Evolutionary conservation across 345 rosid species (phyloP), one percentile per base, ranked within the genome.

Genomic region (sweet orange (Citrus sinensis)): DNA sequence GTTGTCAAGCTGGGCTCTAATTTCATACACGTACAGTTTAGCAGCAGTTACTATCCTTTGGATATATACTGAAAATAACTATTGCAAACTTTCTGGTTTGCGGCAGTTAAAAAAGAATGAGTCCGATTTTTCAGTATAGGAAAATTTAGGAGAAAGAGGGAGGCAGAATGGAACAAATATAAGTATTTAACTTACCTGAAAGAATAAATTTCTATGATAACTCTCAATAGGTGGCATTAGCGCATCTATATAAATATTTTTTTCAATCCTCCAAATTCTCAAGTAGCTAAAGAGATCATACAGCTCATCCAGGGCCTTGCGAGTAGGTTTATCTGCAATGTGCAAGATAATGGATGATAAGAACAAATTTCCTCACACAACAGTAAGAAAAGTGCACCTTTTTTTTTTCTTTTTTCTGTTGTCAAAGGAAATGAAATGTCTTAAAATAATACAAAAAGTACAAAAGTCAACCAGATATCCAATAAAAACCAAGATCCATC

Each of bases 261-360:
- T 85, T 78, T 91, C 94, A 72, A 95, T 91, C 84, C 80, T 89
- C 99, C 98, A 95, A 55, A 90, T 87, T 86, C 90, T 93, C 84
- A 93, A 80, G 86, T 93, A 84, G 86, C 90, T 87, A 76, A 89
- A 82, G 67, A 95, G 98, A 80, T 89, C 85, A 35, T 89, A 89
- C 84, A 95, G 81, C 83, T 95, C 98, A 90, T 93, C 97, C 61
- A 95, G 93, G 46, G 99, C 99, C 87, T 88, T 92, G 73, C 90
- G 91, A 9, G 88, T 88, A 65, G 74, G 82, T 82, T 85, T 92
- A 89, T 95, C 98, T 93, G 96, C 87, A 68, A n/a, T 70, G 76
- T 35, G 51, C 66, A 34, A 20, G n/a, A 67, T 35, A 76, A 30
- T 3, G 20, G 51, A 79, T 54, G n/a, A 66, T 35, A 30, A 70